A percentile compares a stretch with the other conserved stretches of the same genome.
Evolutionary conservation across 1,139 yeast species (phyloP).

Genomic region (Dujonia santamariae): DNA sequence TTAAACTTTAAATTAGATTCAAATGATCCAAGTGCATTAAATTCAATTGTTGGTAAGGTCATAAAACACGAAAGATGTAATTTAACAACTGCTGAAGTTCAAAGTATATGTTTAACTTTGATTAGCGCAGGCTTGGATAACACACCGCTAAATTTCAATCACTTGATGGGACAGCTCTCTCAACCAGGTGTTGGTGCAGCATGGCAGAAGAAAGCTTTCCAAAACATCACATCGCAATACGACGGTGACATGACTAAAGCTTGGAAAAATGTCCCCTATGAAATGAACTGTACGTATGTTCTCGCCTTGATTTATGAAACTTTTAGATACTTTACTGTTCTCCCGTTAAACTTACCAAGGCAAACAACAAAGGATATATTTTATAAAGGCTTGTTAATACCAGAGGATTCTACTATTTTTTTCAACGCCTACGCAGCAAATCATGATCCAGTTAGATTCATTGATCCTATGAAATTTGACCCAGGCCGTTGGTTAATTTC

Average conservation of each 20-base stretch:
- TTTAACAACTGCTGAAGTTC: slow-evolving; percentile 43
- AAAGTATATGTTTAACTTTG: slow-evolving; percentile 68
- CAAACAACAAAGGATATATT: slow-evolving; percentile 48
- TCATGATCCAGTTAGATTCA: slow-evolving; percentile 51
- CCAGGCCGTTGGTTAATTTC: slow-evolving; percentile 52
- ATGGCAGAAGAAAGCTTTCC: slow-evolving; percentile 42
- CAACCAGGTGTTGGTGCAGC: slow-evolving; percentile 40
- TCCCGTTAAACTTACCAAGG: slow-evolving; percentile 68
- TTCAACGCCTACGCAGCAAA: slow-evolving; percentile 75
- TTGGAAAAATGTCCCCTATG: slow-evolving; percentile 41
- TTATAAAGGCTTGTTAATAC: slow-evolving; percentile 42
- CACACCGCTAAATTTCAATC: slow-evolving; percentile 60
- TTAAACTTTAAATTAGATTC: slow-evolving; percentile 9
- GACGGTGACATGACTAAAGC: slow-evolving; percentile 34
- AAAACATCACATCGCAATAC: slow-evolving; percentile 29
- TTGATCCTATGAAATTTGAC: slow-evolving; percentile 48
- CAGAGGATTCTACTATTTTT: slow-evolving; percentile 52
- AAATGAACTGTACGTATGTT: slow-evolving; percentile 43
- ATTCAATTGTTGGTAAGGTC: slow-evolving; percentile 46
- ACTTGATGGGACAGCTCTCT: slow-evolving; percentile 60
- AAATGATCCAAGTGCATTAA: slow-evolving; percentile 14
- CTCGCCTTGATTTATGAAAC: slow-evolving; percentile 63
- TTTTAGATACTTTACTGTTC: slow-evolving; percentile 58
- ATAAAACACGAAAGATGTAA: slow-evolving; percentile 14
- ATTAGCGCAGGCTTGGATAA: slow-evolving; percentile 80